Percentiles rank a stretch among this genome's conserved stretches.
Conservation (phyloP, 768 basidiomycete genomes). For the Daedaleopsis nitida region DNA sequence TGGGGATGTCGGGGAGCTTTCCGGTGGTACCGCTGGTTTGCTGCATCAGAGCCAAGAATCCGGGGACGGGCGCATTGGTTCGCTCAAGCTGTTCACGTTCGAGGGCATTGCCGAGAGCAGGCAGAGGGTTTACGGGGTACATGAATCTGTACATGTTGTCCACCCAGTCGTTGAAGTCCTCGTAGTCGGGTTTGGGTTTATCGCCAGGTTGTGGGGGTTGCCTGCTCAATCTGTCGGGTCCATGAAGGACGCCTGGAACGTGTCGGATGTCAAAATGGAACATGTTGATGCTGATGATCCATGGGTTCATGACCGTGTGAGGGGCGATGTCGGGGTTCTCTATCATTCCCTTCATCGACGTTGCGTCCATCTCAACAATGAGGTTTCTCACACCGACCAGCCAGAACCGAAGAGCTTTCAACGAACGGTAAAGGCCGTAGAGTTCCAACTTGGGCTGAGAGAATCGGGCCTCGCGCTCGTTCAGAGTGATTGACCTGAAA, state of each 20-base stretch:
- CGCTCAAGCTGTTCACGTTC: too few relatives aligned
- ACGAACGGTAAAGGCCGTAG: constrained; percentile 21
- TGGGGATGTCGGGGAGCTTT: too few relatives aligned
- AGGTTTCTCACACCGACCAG: constrained; percentile 26
- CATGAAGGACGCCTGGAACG: constrained; percentile 30
- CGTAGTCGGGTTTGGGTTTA: neutral
- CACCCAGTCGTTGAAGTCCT: constrained; percentile 6
- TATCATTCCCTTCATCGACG: constrained; percentile 41
- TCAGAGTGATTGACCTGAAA: constrained; percentile 29
- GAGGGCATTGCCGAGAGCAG: too few relatives aligned
- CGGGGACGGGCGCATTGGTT: too few relatives aligned
- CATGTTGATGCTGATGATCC: too few relatives aligned
- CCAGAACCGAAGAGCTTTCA: constrained; percentile 1
- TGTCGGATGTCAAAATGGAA: constrained; percentile 41
- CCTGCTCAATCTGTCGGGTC: constrained; percentile 36
- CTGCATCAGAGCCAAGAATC: too few relatives aligned
- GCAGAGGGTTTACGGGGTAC: constrained; percentile 1
- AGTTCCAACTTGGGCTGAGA: constrained; percentile 31
- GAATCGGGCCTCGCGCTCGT: neutral
- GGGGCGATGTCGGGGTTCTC: constrained; percentile 41
- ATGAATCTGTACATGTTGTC: constrained; percentile 9
- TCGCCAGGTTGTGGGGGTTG: neutral
- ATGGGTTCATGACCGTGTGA: constrained; percentile 40
- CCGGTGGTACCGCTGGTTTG: neutral
- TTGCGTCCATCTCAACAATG: constrained; percentile 38